These are phyloP conservation scores for Rugonectria rugulosa DNA, from an alignment of 2,329 filamentous ascomycete species.

Conservation along the genomic window DNA sequence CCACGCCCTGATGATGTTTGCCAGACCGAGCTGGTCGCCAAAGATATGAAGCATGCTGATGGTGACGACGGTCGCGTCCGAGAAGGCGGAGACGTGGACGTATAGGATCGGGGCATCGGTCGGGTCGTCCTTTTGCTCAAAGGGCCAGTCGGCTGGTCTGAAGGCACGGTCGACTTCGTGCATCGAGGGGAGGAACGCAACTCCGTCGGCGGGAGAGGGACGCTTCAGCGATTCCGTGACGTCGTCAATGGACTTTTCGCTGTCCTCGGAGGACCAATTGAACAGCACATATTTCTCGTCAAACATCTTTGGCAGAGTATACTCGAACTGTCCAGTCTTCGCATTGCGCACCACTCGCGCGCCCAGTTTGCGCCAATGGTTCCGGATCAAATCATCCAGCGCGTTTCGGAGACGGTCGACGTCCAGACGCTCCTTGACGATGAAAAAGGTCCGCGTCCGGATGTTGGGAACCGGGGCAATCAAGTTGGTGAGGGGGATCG, in stretches of 20 bases:
- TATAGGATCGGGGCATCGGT: slow-evolving; percentile 9
- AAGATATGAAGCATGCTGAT: slow-evolving; percentile 9
- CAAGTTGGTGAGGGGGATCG: slow-evolving; percentile 9
- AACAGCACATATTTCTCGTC: slow-evolving; percentile 6
- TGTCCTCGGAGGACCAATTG: slow-evolving; percentile 5
- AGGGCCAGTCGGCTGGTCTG: slow-evolving; percentile 11
- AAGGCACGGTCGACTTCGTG: neutral
- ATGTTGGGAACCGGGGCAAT: slow-evolving; percentile 3
- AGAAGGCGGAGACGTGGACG: slow-evolving; percentile 4
- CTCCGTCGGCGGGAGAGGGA: neutral
- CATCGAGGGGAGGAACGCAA: slow-evolving; percentile 9
- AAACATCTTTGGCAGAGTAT: slow-evolving; percentile 10
- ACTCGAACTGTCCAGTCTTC: slow-evolving; percentile 1
- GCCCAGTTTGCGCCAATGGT: slow-evolving; percentile 13
- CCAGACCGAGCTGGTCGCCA: slow-evolving; percentile 13
- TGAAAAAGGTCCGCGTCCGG: slow-evolving; percentile 17
- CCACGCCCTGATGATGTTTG: slow-evolving; percentile 18
- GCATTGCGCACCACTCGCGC: neutral
- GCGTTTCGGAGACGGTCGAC: neutral
- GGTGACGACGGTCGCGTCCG: neutral
- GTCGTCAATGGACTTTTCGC: neutral
- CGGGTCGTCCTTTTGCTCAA: slow-evolving; percentile 14
- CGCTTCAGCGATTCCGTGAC: neutral
- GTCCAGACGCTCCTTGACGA: slow-evolving; percentile 4
- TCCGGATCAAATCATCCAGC: slow-evolving; percentile 5